Conservation (phyloP, 208 protist species). For the Vickermania ingenoplastis region DNA sequence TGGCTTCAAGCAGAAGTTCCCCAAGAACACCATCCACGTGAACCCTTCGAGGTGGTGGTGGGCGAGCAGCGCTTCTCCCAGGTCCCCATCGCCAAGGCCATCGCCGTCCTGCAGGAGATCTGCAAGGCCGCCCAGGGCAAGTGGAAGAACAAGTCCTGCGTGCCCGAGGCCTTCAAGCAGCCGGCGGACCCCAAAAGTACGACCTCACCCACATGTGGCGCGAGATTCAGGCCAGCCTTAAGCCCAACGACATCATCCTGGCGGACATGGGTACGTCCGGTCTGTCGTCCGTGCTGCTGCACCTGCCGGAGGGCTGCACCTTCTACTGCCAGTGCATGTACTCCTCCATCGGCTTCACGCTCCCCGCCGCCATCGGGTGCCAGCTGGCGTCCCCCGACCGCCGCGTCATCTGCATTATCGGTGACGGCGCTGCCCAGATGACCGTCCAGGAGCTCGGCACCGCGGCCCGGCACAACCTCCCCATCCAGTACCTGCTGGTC, state of each 20-base stretch:
- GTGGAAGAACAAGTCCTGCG: too few species aligned
- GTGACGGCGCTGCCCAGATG: slow-evolving; percentile 31
- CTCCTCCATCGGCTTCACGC: slow-evolving; percentile 32
- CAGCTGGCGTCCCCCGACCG: slow-evolving; percentile 21
- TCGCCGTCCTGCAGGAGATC: slow-evolving; percentile 17
- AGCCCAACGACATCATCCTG: slow-evolving; percentile 24
- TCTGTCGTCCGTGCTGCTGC: slow-evolving; percentile 14
- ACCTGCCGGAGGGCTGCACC: slow-evolving; percentile 15
- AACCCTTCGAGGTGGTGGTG: not conserved
- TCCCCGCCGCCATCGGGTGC: slow-evolving; percentile 29
- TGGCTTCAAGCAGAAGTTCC: slow-evolving; percentile 3
- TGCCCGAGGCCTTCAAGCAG: slow-evolving; percentile 18
- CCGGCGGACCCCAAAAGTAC: slow-evolving; percentile 14
- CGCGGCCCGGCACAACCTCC: slow-evolving; percentile 23
- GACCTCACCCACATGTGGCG: slow-evolving; percentile 26
- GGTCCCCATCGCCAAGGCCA: slow-evolving; percentile 26
- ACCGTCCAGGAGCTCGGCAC: slow-evolving; percentile 32
- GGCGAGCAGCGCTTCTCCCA: not conserved
- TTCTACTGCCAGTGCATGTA: slow-evolving; percentile 23
- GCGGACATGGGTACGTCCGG: slow-evolving; percentile 37
- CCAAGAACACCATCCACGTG: too few species aligned
- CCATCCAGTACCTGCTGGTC: slow-evolving; percentile 26
- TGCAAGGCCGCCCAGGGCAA: slow-evolving; percentile 14
- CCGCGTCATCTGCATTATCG: slow-evolving; percentile 24
- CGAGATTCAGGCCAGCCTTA: slow-evolving; percentile 22